A percentile compares a stretch with the other conserved stretches of the same genome.
These are phyloP conservation scores for Xerocomus spinulosus DNA, from an alignment of 768 basidiomycete genomes.

Conservation along the genomic window DNA sequence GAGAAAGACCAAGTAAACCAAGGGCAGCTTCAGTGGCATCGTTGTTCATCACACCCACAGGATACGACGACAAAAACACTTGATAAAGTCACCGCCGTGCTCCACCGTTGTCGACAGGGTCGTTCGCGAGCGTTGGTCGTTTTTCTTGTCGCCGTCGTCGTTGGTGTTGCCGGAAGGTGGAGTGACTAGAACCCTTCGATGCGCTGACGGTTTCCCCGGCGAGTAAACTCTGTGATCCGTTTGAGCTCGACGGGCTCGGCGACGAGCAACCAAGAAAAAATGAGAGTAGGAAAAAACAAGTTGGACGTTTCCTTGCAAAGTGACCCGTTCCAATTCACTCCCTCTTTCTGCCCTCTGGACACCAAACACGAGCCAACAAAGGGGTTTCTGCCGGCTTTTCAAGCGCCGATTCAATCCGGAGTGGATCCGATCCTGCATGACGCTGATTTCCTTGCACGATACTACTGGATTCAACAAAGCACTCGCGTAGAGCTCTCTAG, in stretches of 20 bases:
- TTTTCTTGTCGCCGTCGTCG: constrained; percentile 17
- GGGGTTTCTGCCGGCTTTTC: constrained; percentile 17
- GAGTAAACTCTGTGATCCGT: constrained; percentile 1
- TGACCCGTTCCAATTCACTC: constrained; percentile 10
- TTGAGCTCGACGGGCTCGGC: constrained; percentile 17
- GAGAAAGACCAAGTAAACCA: constrained; percentile 50
- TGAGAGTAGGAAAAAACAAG: constrained; percentile 11
- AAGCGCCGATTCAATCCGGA: constrained; percentile 22
- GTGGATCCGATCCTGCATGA: neutral
- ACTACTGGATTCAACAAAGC: no score
- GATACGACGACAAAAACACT: constrained; percentile 6
- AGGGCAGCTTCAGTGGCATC: constrained; percentile 60
- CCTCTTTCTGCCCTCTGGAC: constrained; percentile 14
- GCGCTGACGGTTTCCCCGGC: neutral
- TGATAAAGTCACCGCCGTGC: constrained; percentile 3
- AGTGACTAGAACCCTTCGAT: constrained; percentile 8
- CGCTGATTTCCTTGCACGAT: neutral
- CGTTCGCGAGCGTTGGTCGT: constrained; percentile 9
- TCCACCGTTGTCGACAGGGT: constrained; percentile 10
- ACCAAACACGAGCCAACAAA: constrained; percentile 29
- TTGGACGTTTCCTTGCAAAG: constrained; percentile 20
- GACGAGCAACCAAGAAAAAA: constrained; percentile 10
- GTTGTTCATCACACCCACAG: constrained; percentile 37
- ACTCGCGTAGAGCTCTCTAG: no score
- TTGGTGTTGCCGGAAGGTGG: neutral